Evolutionary conservation across 768 basidiomycete genomes (phyloP).

Genomic region (Suillus americanus): DNA sequence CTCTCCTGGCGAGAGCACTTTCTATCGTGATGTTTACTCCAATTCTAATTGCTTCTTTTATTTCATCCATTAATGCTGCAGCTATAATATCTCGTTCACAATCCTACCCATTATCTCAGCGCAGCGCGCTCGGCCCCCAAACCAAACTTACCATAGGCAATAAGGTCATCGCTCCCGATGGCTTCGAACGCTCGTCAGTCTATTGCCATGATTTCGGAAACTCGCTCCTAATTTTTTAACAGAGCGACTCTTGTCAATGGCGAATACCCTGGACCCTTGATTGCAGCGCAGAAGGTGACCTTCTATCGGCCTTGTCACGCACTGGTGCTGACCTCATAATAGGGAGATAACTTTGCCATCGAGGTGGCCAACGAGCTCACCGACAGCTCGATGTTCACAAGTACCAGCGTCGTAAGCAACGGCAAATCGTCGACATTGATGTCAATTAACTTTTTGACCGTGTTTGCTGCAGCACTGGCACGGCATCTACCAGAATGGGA

Average conservation of each 20-base stretch:
- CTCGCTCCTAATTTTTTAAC: neutral
- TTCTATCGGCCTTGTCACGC: neutral
- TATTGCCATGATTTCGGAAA: neutral
- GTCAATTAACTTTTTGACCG: neutral
- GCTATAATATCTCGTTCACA: conserved; percentile 18
- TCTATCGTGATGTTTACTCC: conserved; percentile 13
- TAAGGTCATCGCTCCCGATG: conserved; percentile 44
- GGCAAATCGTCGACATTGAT: neutral
- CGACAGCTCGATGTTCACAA: conserved; percentile 46
- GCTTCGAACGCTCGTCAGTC: conserved; percentile 41
- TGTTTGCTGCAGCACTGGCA: conserved; percentile 49
- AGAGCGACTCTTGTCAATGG: conserved; percentile 45
- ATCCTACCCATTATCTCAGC: conserved; percentile 4
- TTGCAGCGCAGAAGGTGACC: conserved; percentile 37
- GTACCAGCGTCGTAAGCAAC: conserved; percentile 48
- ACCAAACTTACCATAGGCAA: conserved; percentile 37
- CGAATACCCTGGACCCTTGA: conserved; percentile 44
- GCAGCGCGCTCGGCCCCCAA: conserved; percentile 15
- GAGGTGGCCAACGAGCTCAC: conserved; percentile 45
- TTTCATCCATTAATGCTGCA: conserved; percentile 16
- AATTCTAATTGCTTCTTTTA: conserved; percentile 9
- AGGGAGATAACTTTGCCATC: conserved; percentile 39
- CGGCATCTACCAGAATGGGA: conserved; percentile 43
- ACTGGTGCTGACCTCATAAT: conserved; percentile 13
- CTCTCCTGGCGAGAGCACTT: neutral